Evolutionary conservation across 192 early-diverging fungal species (phyloP).

Genomic region (Chytriomyces sp.): DNA sequence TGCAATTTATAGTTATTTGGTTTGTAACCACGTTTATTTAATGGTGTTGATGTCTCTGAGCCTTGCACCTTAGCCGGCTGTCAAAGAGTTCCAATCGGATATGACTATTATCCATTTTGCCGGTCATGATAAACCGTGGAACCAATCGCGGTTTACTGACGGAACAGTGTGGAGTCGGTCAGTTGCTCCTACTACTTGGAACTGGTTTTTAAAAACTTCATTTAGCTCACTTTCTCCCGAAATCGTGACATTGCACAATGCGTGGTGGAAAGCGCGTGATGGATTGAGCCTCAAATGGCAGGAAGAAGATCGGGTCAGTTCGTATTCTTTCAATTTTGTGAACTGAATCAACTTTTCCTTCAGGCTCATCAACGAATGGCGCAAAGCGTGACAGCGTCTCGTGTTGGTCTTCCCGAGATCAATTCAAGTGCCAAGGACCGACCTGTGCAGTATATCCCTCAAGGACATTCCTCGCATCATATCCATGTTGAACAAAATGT

Average conservation of each 20-base stretch:
- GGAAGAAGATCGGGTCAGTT: slow-evolving; percentile 13
- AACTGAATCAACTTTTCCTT: background rate
- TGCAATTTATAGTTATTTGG: slow-evolving; percentile 71
- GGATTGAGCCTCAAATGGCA: background rate
- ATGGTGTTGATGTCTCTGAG: background rate
- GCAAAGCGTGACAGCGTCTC: background rate
- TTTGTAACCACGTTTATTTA: background rate
- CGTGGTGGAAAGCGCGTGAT: slow-evolving; percentile 30
- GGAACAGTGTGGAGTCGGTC: slow-evolving; percentile 32
- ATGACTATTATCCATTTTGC: slow-evolving; percentile 89
- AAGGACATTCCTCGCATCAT: no score
- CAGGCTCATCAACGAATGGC: background rate
- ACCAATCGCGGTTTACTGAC: slow-evolving; percentile 60
- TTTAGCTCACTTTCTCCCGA: slow-evolving; percentile 10
- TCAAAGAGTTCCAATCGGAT: slow-evolving; percentile 67
- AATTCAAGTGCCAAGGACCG: background rate
- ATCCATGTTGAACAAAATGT: no score
- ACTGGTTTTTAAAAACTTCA: background rate
- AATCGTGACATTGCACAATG: slow-evolving; percentile 23
- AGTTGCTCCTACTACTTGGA: background rate
- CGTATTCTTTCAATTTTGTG: background rate
- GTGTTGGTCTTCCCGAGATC: background rate
- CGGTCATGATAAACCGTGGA: slow-evolving; percentile 87
- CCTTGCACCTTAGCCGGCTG: slow-evolving; percentile 63
- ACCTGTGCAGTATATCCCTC: no score